These are phyloP conservation scores for Cruciata laevipes DNA, from an alignment of 257 asterid genomes.

Conservation along the genomic window DNA sequence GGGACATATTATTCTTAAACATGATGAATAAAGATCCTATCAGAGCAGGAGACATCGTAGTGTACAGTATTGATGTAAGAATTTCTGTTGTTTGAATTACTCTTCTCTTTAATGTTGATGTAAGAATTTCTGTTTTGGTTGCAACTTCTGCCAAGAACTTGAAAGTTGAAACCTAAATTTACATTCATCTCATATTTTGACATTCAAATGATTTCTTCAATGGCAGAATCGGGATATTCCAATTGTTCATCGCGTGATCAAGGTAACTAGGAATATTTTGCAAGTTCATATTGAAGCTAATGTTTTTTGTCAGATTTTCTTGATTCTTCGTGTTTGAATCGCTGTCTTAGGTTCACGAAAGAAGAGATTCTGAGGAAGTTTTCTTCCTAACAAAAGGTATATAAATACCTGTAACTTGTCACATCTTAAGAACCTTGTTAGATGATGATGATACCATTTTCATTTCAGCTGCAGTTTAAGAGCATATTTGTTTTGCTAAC, in stretches of 20 bases:
- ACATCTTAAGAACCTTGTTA: neutral
- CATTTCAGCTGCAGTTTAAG: neutral
- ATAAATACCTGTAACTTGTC: neutral
- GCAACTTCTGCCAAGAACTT: neutral
- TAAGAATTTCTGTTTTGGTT: too few relatives aligned
- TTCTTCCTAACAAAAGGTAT: constrained; percentile 76
- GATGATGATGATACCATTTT: neutral
- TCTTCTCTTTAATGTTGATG: neutral
- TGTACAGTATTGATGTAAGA: constrained; percentile 31
- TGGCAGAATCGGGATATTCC: constrained; percentile 55
- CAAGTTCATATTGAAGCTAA: neutral
- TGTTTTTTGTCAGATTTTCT: neutral
- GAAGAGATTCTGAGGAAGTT: constrained; percentile 48
- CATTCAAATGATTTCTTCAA: constrained; percentile 5
- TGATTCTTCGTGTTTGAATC: constrained; percentile 1
- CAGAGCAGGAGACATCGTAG: constrained; percentile 31
- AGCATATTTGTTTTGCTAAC: constrained; percentile 7
- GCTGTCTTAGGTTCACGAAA: constrained; percentile 53
- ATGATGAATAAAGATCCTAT: constrained; percentile 34
- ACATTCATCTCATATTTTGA: neutral
- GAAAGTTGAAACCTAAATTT: too few relatives aligned
- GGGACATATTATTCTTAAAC: constrained; percentile 32
- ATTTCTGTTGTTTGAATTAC: neutral
- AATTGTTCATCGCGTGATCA: constrained; percentile 75
- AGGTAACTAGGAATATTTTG: constrained; percentile 30